Evolutionary conservation across 139 green algal species (phyloP), one percentile per base, ranked within the genome.

Genomic region (Astrephomene gubernaculifera): DNA sequence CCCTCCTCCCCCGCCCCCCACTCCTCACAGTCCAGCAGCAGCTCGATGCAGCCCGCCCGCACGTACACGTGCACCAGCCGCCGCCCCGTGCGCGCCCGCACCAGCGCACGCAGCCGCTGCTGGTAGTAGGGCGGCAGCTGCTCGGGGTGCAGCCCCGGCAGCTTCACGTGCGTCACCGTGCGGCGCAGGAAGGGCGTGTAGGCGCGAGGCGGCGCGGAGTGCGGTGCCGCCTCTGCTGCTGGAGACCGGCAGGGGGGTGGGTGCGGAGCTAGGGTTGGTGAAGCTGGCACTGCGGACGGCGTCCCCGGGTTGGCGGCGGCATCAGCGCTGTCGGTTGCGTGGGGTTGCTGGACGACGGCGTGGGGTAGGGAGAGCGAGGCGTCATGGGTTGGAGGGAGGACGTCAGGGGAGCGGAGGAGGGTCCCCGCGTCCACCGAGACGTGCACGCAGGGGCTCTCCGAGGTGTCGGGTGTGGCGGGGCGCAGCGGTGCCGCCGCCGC

Each of bases 131-230:
- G 72, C 45, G 35, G 35, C 9, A 81, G 44, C 72, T 53, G 44
- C 33, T 33, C 68, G 6, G 72, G 72, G 35, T 81, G 21, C 33
- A 69, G 33, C 4, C 72, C 72, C 36, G 52, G 72, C 52, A 81
- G 33, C 52, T 81, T 81, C n/a, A 81, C 35, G 36, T 68, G 52
- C 12, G 72, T 81, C 52, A 81, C 52, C 24, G 68, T 52, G 54
- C 69, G 72, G 10, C 35, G 72, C 52, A 81, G 52, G 49, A 81
- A 81, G 49, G 72, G 52, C 2, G 33, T 36, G 52, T 81, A 81
- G n/a, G 33, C 7, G 22, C 31, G 44, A n/a, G 49, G 31, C 21
- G 71, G 4, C n/a, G n/a, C n/a, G n/a, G n/a, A n/a, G n/a, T n/a
- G n/a, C n/a, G n/a, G n/a, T n/a, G n/a, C n/a, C n/a, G n/a, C n/a